Evolutionary conservation across 495 filamentous ascomycete genomes (phyloP), one percentile per base, ranked within the genome.

Genomic region (Thozetella sp.): DNA sequence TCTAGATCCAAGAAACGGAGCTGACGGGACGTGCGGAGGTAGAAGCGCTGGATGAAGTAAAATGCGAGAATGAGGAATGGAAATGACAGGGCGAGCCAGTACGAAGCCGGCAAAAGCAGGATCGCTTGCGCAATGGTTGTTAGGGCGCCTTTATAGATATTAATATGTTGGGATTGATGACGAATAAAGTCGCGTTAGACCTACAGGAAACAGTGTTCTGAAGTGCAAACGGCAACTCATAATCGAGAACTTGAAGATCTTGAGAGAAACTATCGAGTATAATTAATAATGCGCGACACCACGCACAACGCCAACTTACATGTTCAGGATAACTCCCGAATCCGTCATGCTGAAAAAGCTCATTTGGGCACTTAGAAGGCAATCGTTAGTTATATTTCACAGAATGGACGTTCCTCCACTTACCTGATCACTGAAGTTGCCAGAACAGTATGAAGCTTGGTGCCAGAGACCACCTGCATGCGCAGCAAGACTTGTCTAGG

Each of bases 21-120:
- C 60, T 89, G 86, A 3, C 86, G 81, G 1, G 86, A 88, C 3
- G 88, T 90, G 23, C 84, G 80, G 17, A 90, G 76, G 57, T 90
- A 90, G 54, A 82, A 72, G 56, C 81, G 83, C 62, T 88, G 84
- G 3, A 90, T 75, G 25, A 82, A 22, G 58, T 81, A 88, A 3
- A 86, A 56, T 17, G 74, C 65, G 3, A 62, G 2, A 1, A 67
- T 48, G 34, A 69, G 63, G 23, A 70, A 53, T 12, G 69, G 71
- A 19, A 82, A 67, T 1, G 67, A 63, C 24, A 79, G 69, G 3
- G 80, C 58, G 6, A 66, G 61, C 2, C 82, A 74, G 69, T 77
- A 75, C 25, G 75, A 75, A 23, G 80, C 80, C 25, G 83, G 75
- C 43, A 67, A 75, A 30, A 76, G 71, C 1, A 86, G 70, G 26